Evolutionary conservation across 2,329 filamentous ascomycete species (phyloP).

Genomic region (Knufia petricola): DNA sequence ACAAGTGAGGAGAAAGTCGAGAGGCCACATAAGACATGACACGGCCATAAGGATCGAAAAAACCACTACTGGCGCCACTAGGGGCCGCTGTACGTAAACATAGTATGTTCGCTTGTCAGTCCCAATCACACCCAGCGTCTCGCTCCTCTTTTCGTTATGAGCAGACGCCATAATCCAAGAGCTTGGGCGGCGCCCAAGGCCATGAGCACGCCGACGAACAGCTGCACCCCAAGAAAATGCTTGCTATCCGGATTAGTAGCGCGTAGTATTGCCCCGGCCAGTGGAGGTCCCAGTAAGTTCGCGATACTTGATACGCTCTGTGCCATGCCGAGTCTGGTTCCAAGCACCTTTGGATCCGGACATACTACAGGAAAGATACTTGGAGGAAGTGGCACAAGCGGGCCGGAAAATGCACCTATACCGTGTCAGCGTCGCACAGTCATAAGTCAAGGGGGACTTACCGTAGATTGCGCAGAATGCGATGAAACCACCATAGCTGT

Average conservation of each 20-base stretch:
- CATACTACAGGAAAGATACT: conserved; percentile 45
- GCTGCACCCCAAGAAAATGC: conserved; percentile 36
- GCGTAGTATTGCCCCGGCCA: conserved; percentile 39
- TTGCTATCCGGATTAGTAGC: conserved; percentile 22
- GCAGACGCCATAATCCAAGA: conserved; percentile 17
- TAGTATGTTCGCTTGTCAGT: too few relatives aligned
- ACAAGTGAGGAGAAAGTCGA: too few relatives aligned
- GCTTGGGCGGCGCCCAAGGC: conserved; percentile 31
- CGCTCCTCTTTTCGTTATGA: conserved; percentile 16
- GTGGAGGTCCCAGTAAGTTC: conserved; percentile 39
- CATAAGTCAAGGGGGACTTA: conserved; percentile 4
- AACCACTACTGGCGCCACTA: too few relatives aligned
- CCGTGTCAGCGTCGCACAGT: neutral
- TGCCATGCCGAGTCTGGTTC: conserved; percentile 42
- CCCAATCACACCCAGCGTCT: conserved; percentile 13
- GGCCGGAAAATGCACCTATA: conserved; percentile 46
- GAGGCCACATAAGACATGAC: too few relatives aligned
- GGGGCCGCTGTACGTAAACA: too few relatives aligned
- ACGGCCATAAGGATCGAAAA: too few relatives aligned
- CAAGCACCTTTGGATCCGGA: conserved; percentile 35
- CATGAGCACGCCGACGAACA: conserved; percentile 36
- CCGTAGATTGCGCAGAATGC: conserved; percentile 51
- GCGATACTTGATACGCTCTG: conserved; percentile 41
- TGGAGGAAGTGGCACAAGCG: conserved; percentile 53
- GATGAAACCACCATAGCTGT: conserved; percentile 41